Conservation (phyloP, 805 yeast genomes). For the Lipomyces lipofer region DNA sequence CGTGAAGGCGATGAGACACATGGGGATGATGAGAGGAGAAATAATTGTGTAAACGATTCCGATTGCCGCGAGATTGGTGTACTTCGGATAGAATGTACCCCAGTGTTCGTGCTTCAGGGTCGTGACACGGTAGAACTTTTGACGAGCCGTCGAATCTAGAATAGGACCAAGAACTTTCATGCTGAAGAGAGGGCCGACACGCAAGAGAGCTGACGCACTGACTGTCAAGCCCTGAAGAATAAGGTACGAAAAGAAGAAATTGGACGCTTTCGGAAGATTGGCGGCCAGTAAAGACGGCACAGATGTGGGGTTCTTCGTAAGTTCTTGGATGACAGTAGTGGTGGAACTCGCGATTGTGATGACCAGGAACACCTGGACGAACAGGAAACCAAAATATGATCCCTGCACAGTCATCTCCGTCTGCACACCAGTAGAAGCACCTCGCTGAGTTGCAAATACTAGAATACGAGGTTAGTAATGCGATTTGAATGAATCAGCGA, state of each 20-base stretch:
- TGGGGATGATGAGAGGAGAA: conserved; percentile 72
- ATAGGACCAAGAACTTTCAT: conserved; percentile 42
- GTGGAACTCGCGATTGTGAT: conserved; percentile 85
- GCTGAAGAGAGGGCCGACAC: conserved; percentile 53
- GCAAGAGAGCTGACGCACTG: conserved; percentile 69
- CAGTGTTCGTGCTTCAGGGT: conserved; percentile 55
- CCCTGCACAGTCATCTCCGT: conserved; percentile 73
- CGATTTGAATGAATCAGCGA: too few relatives aligned
- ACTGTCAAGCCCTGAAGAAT: conserved; percentile 73
- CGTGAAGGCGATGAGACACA: conserved; percentile 57
- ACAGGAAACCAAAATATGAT: conserved; percentile 76
- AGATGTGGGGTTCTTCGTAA: conserved; percentile 62
- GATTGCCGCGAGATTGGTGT: conserved; percentile 74
- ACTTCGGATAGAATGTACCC: conserved; percentile 78
- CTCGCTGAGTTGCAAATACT: conserved; percentile 71
- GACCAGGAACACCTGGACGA: conserved; percentile 80
- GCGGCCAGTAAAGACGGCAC: conserved; percentile 75
- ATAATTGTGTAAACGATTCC: conserved; percentile 76
- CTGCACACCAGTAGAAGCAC: conserved; percentile 67
- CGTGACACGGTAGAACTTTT: conserved; percentile 49
- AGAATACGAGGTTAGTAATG: too few relatives aligned
- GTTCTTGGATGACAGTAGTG: conserved; percentile 69
- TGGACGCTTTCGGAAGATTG: conserved; percentile 82
- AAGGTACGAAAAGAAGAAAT: conserved; percentile 78
- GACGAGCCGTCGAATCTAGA: conserved; percentile 62